phyloP scores from a whole-genome alignment of 306 rosid genomes.

The Prosopis cineraria region DNA sequence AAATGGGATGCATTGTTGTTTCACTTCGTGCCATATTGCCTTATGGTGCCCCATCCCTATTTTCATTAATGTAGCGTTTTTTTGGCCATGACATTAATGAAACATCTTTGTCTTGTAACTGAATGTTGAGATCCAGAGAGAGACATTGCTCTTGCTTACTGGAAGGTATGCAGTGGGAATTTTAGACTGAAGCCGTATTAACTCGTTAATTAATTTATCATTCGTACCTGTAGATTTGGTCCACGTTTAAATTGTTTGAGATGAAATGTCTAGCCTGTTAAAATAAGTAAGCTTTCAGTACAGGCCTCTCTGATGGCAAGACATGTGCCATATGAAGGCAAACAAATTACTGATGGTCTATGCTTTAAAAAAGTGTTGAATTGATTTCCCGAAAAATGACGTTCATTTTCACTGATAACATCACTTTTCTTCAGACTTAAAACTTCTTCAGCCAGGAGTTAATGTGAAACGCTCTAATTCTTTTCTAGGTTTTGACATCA shows the following conservation, averaged over 20 bases:
- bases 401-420: conserved; percentile 15
- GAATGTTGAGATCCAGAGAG: not conserved
- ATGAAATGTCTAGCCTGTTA: conserved; percentile 6
- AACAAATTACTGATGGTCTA: conserved; percentile 7
- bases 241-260: conserved; percentile 13
- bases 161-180: not conserved
- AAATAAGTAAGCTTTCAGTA: not conserved
- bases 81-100: not conserved
- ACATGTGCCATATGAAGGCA: conserved; percentile 3
- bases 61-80: conserved; percentile 4
- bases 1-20: conserved; percentile 16
- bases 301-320: too few relatives aligned
- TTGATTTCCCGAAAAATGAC: conserved; percentile 28
- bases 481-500: not conserved
- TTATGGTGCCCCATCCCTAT: not conserved
- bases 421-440: conserved; percentile 42
- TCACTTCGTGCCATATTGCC: not conserved
- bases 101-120: conserved; percentile 10
- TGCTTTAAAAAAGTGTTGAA: conserved; percentile 23
- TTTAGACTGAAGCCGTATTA: conserved; percentile 3
- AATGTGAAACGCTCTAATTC: not conserved
- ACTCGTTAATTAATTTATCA: not conserved
- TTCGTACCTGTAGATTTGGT: not conserved
- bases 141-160: not conserved
- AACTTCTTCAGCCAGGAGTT: conserved; percentile 50